Conservation (phyloP, 768 basidiomycete species). For the Megacollybia marginata region DNA sequence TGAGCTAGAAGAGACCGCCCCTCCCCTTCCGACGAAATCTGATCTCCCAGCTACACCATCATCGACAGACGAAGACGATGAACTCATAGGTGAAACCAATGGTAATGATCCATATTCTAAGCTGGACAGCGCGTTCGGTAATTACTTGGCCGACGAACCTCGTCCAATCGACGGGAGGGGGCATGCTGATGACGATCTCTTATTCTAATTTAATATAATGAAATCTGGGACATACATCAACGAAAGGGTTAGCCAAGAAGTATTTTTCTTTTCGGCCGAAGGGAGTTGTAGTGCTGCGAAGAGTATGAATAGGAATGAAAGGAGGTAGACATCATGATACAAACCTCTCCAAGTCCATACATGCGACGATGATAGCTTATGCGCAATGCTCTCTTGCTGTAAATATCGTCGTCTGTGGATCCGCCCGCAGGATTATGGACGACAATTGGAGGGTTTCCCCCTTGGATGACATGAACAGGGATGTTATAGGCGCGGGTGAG, state of each 20-base stretch:
- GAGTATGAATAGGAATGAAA: conserved; percentile 3
- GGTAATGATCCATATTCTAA: conserved; percentile 75
- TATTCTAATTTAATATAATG: conserved; percentile 36
- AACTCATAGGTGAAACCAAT: conserved; percentile 18
- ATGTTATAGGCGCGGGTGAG: conserved; percentile 73
- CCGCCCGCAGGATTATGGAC: conserved; percentile 57
- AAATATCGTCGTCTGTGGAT: conserved; percentile 15
- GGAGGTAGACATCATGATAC: conserved; percentile 18
- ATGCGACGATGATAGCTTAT: conserved; percentile 91
- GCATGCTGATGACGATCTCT: conserved; percentile 57
- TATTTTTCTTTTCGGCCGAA: conserved; percentile 42
- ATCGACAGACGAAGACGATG: conserved; percentile 29
- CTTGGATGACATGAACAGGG: conserved; percentile 89
- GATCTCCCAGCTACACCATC: conserved; percentile 17
- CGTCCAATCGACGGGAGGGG: conserved; percentile 45
- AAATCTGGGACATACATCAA: neutral
- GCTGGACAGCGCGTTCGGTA: conserved; percentile 69
- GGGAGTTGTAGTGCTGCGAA: conserved; percentile 79
- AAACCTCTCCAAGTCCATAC: conserved; percentile 94
- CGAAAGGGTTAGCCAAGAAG: neutral
- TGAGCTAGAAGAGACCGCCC: conserved; percentile 10
- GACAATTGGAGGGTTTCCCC: conserved; percentile 74
- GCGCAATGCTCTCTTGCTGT: conserved; percentile 39
- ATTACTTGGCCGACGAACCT: conserved; percentile 68
- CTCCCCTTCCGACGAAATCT: conserved; percentile 20